Evolutionary conservation across 768 basidiomycete genomes (phyloP), one percentile per base, ranked within the genome.

Genomic region (Tylopilus intermedius): DNA sequence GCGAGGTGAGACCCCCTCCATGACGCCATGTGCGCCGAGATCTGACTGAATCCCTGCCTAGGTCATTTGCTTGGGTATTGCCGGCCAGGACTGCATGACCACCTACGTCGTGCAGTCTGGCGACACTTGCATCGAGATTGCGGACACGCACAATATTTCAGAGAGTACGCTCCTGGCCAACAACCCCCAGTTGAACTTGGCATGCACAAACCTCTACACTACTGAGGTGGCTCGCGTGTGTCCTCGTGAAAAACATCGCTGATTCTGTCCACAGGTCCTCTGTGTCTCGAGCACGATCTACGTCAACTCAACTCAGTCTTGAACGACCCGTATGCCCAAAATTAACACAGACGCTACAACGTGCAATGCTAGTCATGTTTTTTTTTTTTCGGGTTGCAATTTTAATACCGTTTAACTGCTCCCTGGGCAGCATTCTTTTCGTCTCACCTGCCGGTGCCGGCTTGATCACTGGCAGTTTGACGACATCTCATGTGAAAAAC

Each of bases 151-250:
- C 22, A 72, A 70, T 26, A 77, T 84, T 53, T 60, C 74, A 44
- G 54, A 72, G 57, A 71, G 58, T 35, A 77, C 76, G 21, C 70
- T 89, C 22, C 63, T 73, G 55, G 61, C 72, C 29, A 86, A 88
- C 72, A 88, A 88, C 71, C 84, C 81, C 3, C 82, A 87, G 61
- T 64, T 88, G 50, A 69, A 82, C 65, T 50, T 56, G 8, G 58
- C 30, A 6, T 84, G 82, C 69, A 65, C 64, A 29, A 83, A 83
- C 69, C 74, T 86, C 49, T 80, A 80, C 67, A 64, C 76, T 51
- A 76, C 72, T 45, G 83, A 86, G 76, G 85, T 86, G 57, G 59
- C 8, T 13, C 24, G 7, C 45, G 26, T 55, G 4, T 14, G n/a
- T n/a, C n/a, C n/a, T 10, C 40, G 1, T 15, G n/a, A 32, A 35